A percentile compares a stretch with the other conserved stretches of the same genome.
Evolutionary conservation across 2,329 filamentous ascomycete species (phyloP).

Genomic region (Dothistroma pini): DNA sequence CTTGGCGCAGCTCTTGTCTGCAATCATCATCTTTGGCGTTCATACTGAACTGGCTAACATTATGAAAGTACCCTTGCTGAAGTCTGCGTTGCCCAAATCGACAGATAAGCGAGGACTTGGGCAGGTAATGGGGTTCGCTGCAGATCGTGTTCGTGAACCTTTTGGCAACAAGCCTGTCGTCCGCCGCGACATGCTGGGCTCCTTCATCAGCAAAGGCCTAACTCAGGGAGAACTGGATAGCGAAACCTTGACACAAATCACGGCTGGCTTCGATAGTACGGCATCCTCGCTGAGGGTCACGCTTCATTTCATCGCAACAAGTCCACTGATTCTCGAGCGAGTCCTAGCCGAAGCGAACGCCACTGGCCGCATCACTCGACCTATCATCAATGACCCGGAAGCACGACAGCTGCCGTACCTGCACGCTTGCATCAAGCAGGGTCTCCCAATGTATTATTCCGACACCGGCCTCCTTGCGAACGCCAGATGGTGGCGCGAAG

Average conservation of each 20-base stretch:
- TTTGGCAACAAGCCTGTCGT: constrained; percentile 44
- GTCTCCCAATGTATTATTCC: constrained; percentile 44
- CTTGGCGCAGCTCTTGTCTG: constrained; percentile 42
- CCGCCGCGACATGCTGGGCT: constrained; percentile 52
- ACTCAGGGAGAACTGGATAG: constrained; percentile 41
- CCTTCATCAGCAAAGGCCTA: constrained; percentile 49
- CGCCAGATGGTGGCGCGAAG: constrained; percentile 33
- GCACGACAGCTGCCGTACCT: constrained; percentile 44
- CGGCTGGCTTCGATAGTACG: constrained; percentile 58
- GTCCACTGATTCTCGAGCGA: constrained; percentile 44
- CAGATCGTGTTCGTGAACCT: constrained; percentile 45
- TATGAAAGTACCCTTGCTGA: constrained; percentile 41
- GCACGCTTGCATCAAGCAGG: constrained; percentile 47
- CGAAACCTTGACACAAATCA: constrained; percentile 46
- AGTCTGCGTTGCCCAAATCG: constrained; percentile 42
- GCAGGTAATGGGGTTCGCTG: constrained; percentile 43
- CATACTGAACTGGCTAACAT: constrained; percentile 43
- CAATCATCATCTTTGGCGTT: constrained; percentile 45
- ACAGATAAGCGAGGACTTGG: constrained; percentile 46
- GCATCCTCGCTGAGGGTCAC: constrained; percentile 54
- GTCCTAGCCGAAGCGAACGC: constrained; percentile 48
- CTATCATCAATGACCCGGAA: constrained; percentile 50
- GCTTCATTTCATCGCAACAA: constrained; percentile 52
- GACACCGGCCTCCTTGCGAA: constrained; percentile 40
- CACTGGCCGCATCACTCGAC: constrained; percentile 37